Evolutionary conservation across 306 rosid species (phyloP), one percentile per base, ranked within the genome.

Genomic region (Crotalaria pallida): DNA sequence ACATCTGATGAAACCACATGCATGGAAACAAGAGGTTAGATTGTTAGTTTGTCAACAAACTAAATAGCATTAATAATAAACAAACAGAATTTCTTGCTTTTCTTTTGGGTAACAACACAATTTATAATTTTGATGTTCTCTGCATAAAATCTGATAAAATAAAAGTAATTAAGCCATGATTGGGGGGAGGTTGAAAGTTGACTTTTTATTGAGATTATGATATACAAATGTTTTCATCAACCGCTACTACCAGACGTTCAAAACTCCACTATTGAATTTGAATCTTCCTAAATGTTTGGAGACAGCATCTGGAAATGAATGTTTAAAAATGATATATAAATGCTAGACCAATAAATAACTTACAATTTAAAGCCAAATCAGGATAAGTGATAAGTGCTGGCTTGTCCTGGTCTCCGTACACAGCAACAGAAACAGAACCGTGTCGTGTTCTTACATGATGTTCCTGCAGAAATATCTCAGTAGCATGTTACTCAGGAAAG

Each of bases 351-450:
- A 10, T 17, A 51, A 13, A n/a, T 34, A 52, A 72, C 98, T 83
- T 84, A 92, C 98, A 78, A 79, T 92, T 89, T 86, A 88, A 78
- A 77, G 87, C 96, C 80, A 92, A 82, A 77, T 92, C 98, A 10
- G 98, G 98, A 68, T 89, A 92, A 22, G 96, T 89, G 40, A 89
- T 73, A 15, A 92, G 92, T 63, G 95, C 95, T 65, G 98, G 98
- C 78, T 92, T 92, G 73, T 89, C 95, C 77, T 75, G 95, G 76
- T 92, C 95, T 77, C 98, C 98, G 74, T 79, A 77, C 72, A 92
- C 92, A 53, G 95, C 51, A 75, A 92, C 95, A 23, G 95, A 83
- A 48, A 92, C 82, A 29, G 48, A 76, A 77, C 98, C 96, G 75
- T 68, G 77, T 66, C 80, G 74, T 12, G 98, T 92, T 82, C 79